Percentiles rank a stretch among this genome's conserved stretches.
Evolutionary conservation across 164 flowering plant species (phyloP).

Genomic region (Echeveria elegans): DNA sequence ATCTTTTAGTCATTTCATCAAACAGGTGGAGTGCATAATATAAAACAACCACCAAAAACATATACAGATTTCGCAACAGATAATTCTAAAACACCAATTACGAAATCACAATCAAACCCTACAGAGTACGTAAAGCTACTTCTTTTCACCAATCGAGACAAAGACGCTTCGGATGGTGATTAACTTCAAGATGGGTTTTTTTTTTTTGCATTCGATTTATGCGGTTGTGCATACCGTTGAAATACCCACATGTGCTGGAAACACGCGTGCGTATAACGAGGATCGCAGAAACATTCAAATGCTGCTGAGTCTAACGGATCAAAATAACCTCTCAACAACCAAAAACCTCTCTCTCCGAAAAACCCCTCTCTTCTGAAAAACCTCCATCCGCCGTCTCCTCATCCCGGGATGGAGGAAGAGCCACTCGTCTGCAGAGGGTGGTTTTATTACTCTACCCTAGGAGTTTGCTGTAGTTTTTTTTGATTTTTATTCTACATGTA

Average conservation of each 20-base stretch:
- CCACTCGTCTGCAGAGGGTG: no score
- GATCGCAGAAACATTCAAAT: conserved; percentile 6
- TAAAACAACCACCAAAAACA: not conserved
- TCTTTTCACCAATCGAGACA: not conserved
- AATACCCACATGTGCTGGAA: not conserved
- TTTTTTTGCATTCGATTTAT: conserved; percentile 2
- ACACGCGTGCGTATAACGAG: not conserved
- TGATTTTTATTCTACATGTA: no score
- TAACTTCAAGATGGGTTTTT: not conserved
- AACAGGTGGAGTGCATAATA: not conserved
- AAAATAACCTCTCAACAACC: no score
- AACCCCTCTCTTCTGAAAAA: no score
- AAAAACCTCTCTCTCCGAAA: no score
- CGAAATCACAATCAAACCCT: not conserved
- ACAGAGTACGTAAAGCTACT: not conserved
- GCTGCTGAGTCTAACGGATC: no score
- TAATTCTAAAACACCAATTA: not conserved
- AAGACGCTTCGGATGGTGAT: not conserved
- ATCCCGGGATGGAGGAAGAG: no score
- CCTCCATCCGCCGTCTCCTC: no score
- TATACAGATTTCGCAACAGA: not conserved
- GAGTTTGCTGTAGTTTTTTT: no score
- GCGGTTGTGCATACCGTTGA: not conserved
- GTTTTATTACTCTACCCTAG: no score
- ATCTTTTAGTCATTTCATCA: not conserved